Base-by-base conservation (phyloP, 805 yeast genomes). In the Candida yuanshanica region DNA sequence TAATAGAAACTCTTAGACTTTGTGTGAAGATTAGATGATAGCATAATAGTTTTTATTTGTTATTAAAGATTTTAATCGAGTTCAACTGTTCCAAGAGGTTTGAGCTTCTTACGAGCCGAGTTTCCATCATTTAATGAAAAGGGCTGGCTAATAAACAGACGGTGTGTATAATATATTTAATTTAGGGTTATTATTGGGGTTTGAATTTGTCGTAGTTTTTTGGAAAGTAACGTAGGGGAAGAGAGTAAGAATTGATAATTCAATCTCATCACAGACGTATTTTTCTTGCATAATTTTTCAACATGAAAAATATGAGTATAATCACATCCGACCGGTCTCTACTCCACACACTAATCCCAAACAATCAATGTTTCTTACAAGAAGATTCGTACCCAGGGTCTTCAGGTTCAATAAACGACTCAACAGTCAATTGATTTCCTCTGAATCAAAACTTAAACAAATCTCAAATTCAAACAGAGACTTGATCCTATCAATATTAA, bases 401-500 rank as follows among this genome's bases (percentile, higher is more conserved):
- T 26, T 26, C 4, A 9, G 16, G 7, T 6, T 11, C 2, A 10
- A 14, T 6, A 27, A 10, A 27, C 31, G 17, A 10, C 16, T 14
- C 10, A 16, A 27, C 3, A 27, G 18, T 11, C 18, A n/a, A 14
- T 18, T 17, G 14, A 9, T 36, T 26, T 17, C 24, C 5, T n/a
- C 31, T 22, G 34, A 31, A 11, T 18, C 22, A 8, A 18, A 31
- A 18, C 20, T 41, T 22, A 47, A 46, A 56, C 54, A 32, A 44
- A 58, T 44, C 32, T 52, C 45, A 8, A 64, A 69, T 35, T 74
- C 76, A 16, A 79, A 78, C 49, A 70, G 78, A 49, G 86, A 85
- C 41, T 65, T 91, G 38, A 81, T 91, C n/a, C 65, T 88, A 14
- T 81, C 96, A 2, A 89, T 91, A 20, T 68, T 91, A 43, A 82